Base-by-base conservation (phyloP, 805 yeast species). In the Metschnikowia kofuensis region DNA sequence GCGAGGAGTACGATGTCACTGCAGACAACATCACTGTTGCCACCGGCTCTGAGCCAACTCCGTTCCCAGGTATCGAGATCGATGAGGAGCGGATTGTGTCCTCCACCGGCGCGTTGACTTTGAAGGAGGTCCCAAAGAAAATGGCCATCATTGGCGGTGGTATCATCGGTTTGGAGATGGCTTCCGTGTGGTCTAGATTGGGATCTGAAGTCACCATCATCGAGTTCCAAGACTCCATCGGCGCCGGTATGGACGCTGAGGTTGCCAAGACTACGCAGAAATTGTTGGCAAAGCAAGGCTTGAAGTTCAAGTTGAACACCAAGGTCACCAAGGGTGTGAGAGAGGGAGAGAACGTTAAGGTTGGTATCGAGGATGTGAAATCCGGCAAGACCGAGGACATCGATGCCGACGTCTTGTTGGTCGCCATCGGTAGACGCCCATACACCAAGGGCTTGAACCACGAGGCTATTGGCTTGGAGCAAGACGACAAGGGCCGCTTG, bases 391-490 rank as follows among this genome's bases (percentile, higher is more conserved):
- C 82, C 60, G 89, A 85, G 70, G 68, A 80, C 29, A 60, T 94
- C 47, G 95, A 90, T 57, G 87, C 97, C 50, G 99, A 94, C 67
- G 96, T 91, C 37, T 78, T 94, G 64, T 80, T 94, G 61, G 99
- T 94, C 52, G 98, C 99, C 52, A 90, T 94, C 62, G 99, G 99
- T 68, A 91, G 99, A 81, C 89, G 97, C 77, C 99, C 99, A 60
- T 91, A 84, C 82, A 83, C 95, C 54, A 81, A 82, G 66, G 97
- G 96, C 50, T 79, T 94, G 58, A 84, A 87, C 68, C 86, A 91
- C 54, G 99, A 94, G 74, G 80, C 80, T 54, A 74, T 91, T 54
- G 98, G 96, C 54, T 72, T 95, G 58, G 99, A 94, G 68, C 80
- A 82, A 56, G 99, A 94, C 75, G 83, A 87, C 74, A 83, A 81